These are phyloP conservation scores for Coprinopsis cinerea DNA, from an alignment of 768 basidiomycete genomes.

Conservation along the genomic window DNA sequence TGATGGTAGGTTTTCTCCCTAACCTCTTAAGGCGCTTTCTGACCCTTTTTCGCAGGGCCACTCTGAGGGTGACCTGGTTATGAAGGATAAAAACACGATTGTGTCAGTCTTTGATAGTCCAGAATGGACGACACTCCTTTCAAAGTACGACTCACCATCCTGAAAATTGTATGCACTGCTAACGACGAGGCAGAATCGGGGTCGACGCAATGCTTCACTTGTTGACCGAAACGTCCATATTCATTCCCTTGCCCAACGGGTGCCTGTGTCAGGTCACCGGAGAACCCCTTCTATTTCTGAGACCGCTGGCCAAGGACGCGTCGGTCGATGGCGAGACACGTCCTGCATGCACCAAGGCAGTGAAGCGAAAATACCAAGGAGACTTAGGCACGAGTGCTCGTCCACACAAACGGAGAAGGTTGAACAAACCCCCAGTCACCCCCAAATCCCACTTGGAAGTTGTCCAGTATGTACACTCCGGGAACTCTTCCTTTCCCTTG, in stretches of 20 bases:
- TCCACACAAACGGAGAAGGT: conserved; percentile 6
- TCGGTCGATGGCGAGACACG: neutral
- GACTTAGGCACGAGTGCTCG: neutral
- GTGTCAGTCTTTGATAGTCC: neutral
- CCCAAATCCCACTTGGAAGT: too few species aligned
- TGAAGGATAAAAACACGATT: neutral
- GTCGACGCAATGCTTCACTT: conserved; percentile 73
- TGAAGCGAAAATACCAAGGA: too few species aligned
- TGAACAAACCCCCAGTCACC: neutral
- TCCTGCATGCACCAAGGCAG: neutral
- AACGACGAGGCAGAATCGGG: conserved; percentile 52
- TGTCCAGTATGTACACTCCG: too few species aligned
- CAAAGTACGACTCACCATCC: neutral
- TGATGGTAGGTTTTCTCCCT: neutral
- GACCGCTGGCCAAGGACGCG: conserved; percentile 20
- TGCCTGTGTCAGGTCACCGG: conserved; percentile 85
- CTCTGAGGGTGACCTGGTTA: neutral
- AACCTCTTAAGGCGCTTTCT: neutral
- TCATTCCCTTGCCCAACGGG: conserved; percentile 72
- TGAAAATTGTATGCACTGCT: neutral
- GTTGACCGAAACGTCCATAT: conserved; percentile 68
- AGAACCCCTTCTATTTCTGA: conserved; percentile 45
- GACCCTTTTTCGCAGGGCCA: neutral
- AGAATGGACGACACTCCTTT: conserved; percentile 4
- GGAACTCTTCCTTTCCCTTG: too few species aligned